Evolutionary conservation across 768 basidiomycete species (phyloP).

Genomic region (Suillus spraguei): DNA sequence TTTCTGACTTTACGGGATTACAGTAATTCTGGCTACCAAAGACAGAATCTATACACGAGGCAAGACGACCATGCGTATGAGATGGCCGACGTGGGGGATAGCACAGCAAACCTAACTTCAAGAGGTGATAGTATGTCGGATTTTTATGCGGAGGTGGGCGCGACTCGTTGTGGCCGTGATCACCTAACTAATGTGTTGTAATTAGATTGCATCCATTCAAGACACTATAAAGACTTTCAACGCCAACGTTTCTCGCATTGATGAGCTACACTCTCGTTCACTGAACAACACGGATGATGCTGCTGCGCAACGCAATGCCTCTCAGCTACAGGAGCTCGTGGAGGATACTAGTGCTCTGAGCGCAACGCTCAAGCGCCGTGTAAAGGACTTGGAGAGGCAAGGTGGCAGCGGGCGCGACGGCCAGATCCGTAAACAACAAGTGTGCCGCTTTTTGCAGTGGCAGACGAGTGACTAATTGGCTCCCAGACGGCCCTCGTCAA

Average conservation of each 20-base stretch:
- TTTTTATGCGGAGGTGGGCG: conserved; percentile 74
- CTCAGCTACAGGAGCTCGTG: conserved; percentile 69
- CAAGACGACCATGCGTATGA: conserved; percentile 66
- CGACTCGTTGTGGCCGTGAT: neutral
- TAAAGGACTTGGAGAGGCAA: conserved; percentile 71
- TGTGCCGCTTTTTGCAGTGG: conserved; percentile 26
- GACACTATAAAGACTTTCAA: conserved; percentile 69
- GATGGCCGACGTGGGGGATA: conserved; percentile 70
- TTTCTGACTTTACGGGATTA: conserved; percentile 20
- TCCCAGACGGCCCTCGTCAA: conserved; percentile 62
- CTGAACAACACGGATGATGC: conserved; percentile 77
- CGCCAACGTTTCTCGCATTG: conserved; percentile 66
- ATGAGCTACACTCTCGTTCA: conserved; percentile 73
- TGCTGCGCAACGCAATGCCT: conserved; percentile 58
- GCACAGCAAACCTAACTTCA: conserved; percentile 51
- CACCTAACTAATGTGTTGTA: neutral
- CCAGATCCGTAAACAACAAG: conserved; percentile 80
- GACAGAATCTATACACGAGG: conserved; percentile 66
- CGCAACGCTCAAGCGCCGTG: conserved; percentile 65
- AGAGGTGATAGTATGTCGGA: conserved; percentile 57
- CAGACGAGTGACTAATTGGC: conserved; percentile 14
- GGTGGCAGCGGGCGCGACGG: conserved; percentile 66
- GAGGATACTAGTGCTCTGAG: conserved; percentile 74
- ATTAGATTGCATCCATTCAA: conserved; percentile 75
- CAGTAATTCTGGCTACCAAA: conserved; percentile 29